Percentiles rank a stretch among this genome's conserved stretches.
phyloP scores from a whole-genome alignment of 805 yeast species.

The Blastobotrys americana region DNA sequence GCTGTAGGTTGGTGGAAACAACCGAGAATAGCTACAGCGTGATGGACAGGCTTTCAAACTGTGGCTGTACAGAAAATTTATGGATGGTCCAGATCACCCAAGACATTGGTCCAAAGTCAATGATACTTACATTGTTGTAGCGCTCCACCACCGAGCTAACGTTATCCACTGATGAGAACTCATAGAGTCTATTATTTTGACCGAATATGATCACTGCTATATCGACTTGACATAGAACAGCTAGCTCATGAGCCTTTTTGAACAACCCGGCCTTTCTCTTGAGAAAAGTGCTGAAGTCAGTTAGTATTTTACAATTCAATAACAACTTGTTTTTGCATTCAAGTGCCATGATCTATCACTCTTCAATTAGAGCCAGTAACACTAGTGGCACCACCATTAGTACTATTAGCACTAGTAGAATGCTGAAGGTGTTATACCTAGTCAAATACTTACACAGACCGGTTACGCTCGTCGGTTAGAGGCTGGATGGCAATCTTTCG shows the following conservation, averaged over 20 bases:
- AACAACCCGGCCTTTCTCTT: conserved; percentile 93
- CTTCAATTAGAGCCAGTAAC: too few species aligned
- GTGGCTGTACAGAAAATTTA: too few species aligned
- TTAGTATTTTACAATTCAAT: too few species aligned
- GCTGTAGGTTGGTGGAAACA: not conserved
- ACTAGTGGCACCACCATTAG: not conserved
- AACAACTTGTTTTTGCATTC: too few species aligned
- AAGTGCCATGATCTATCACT: too few species aligned
- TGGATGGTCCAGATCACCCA: not conserved
- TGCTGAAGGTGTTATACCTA: not conserved
- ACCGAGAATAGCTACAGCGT: not conserved
- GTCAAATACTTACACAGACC: conserved; percentile 31
- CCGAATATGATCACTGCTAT: conserved; percentile 85
- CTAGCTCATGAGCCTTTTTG: conserved; percentile 70
- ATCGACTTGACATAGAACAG: conserved; percentile 89
- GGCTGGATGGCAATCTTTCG: conserved; percentile 93
- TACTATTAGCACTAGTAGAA: not conserved
- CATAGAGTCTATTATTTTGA: conserved; percentile 68
- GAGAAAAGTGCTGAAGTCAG: conserved; percentile 69
- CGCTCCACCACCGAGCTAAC: conserved; percentile 39
- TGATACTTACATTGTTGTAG: conserved; percentile 16
- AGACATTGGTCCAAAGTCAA: not conserved
- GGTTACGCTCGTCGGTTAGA: conserved; percentile 78
- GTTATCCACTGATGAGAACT: conserved; percentile 62
- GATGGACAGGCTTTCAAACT: too few species aligned